These are phyloP conservation scores for Ascochyta rabiei DNA, from an alignment of 2,329 filamentous ascomycete species.

Conservation along the genomic window DNA sequence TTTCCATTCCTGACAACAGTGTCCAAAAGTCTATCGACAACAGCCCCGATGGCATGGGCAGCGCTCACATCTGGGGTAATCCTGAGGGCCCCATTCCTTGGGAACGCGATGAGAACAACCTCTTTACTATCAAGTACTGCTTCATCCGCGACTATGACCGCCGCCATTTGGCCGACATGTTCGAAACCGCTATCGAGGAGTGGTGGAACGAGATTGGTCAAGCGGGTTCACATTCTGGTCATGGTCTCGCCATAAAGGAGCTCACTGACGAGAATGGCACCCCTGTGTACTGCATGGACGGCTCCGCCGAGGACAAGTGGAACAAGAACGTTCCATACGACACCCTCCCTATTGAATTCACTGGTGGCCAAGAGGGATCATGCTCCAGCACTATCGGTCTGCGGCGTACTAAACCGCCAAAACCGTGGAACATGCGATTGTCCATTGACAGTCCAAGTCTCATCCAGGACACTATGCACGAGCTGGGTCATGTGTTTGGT, in stretches of 20 bases:
- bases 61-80: not conserved
- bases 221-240: not conserved
- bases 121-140: not conserved
- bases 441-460: not conserved
- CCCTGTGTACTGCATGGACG: not conserved
- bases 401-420: not conserved
- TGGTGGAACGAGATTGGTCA: not conserved
- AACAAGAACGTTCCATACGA: not conserved
- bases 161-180: not conserved
- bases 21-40: not conserved
- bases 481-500: constrained; percentile 3
- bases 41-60: not conserved
- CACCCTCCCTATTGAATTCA: constrained; percentile 5
- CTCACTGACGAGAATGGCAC: not conserved
- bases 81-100: not conserved
- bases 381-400: constrained; percentile 2
- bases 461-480: not conserved
- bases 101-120: not conserved
- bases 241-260: not conserved
- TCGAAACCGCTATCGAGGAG: not conserved
- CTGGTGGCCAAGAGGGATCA: not conserved
- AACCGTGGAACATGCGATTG: not conserved
- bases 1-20: not conserved
- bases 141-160: not conserved
- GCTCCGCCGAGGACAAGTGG: not conserved